phyloP scores from a whole-genome alignment of 495 filamentous ascomycete species.

The Ramalina peruviana region DNA sequence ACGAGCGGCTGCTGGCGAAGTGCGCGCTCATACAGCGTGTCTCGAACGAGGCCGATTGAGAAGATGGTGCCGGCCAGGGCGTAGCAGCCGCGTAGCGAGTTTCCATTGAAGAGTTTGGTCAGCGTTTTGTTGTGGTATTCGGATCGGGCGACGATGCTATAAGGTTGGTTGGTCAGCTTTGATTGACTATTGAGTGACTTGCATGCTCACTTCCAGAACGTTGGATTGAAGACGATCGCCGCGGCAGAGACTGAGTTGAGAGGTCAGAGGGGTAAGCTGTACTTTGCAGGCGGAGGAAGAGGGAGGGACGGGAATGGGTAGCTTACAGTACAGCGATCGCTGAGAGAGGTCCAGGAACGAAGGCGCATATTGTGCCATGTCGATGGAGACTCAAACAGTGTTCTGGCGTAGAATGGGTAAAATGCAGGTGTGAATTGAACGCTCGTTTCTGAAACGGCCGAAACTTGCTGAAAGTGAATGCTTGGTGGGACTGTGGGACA shows the following conservation, averaged over 20 bases:
- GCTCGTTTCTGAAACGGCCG: too few species aligned
- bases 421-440: too few species aligned
- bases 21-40: conserved; percentile 58
- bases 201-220: conserved; percentile 42
- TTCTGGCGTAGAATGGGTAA: too few species aligned
- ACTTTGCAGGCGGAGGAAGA: too few species aligned
- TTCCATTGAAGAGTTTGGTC: conserved; percentile 73
- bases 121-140: conserved; percentile 86
- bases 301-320: too few species aligned
- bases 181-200: not conserved
- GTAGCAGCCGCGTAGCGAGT: conserved; percentile 74
- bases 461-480: too few species aligned
- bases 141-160: conserved; percentile 21
- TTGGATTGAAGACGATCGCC: conserved; percentile 40
- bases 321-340: too few species aligned
- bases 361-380: too few species aligned
- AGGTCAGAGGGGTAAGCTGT: not conserved
- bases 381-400: too few species aligned
- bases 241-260: conserved; percentile 28
- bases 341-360: too few species aligned
- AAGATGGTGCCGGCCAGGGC: conserved; percentile 81
- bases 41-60: conserved; percentile 75
- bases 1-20: conserved; percentile 65
- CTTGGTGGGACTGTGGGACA: too few species aligned
- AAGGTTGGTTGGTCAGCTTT: conserved; percentile 7